Evolutionary conservation across 2,329 filamentous ascomycete genomes (phyloP), one percentile per base, ranked within the genome.

Genomic region (Xylaria sp.): DNA sequence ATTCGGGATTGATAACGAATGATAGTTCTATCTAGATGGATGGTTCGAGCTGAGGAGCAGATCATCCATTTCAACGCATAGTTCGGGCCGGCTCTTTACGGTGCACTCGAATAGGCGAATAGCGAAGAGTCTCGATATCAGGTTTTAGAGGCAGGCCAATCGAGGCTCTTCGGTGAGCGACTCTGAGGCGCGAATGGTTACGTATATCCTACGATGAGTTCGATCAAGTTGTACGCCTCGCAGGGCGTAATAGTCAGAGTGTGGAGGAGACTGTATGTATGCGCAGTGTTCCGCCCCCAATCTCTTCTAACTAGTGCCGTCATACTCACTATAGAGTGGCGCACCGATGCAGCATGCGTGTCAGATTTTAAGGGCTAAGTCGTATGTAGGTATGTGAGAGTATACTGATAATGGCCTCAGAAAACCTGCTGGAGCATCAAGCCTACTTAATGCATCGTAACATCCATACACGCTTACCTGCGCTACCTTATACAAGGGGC

Each of bases 311-410:
- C 34, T 36, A 14, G 19, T 4, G 24, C 8, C 7, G 19, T 24
- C 19, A 24, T 8, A 4, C 24, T 27, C 4, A 27, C 24, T 27
- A 50, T 50, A 24, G 24, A 24, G 47, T 50, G 47, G 47, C 47
- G 47, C 47, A 19, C 19, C 19, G 47, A 24, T 50, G 47, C 47
- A 24, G 21, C n/a, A 50, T 50, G 47, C 47, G 47, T 54, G 36
- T 59, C 51, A 66, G 64, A 45, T 42, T 57, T 36, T 27, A 21
- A 32, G 48, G 50, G 47, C 50, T 48, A 30, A 19, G 21, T 19
- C 6, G 8, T 21, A 2, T 48, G 30, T 24, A 27, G 24, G 24
- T 27, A 42, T 11, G 39, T 42, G 39, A 42, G 39, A 17, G 39
- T 36, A 11, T 36, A 36, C 24, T 27, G 32, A 55, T 36, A 7